Conservation (phyloP, 2,329 filamentous ascomycete species). For the Thyridium curvatum region DNA sequence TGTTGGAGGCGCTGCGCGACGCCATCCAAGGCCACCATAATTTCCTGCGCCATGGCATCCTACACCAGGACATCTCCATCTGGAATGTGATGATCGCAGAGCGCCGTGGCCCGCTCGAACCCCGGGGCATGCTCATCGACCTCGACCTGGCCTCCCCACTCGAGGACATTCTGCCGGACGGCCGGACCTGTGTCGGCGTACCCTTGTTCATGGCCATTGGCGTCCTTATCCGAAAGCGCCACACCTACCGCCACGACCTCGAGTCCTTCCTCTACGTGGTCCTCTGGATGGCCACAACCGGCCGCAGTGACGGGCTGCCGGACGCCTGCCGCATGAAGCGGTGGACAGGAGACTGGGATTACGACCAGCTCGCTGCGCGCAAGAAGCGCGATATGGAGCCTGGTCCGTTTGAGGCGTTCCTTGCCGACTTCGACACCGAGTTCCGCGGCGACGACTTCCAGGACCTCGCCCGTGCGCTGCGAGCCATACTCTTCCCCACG, state of each 20-base stretch:
- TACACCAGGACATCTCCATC: constrained; percentile 28
- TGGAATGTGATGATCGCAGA: constrained; percentile 33
- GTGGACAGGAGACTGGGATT: too few relatives aligned
- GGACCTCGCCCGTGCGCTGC: too few relatives aligned
- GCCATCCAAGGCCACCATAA: constrained; percentile 28
- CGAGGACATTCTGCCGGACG: constrained; percentile 12
- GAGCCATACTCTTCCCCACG: too few relatives aligned
- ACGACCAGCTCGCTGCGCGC: too few relatives aligned
- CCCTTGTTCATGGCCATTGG: constrained; percentile 5
- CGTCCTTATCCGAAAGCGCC: constrained; percentile 1
- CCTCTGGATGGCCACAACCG: background rate
- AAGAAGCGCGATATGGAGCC: too few relatives aligned
- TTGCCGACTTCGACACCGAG: too few relatives aligned
- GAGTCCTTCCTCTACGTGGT: constrained; percentile 8
- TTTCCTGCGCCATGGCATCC: constrained; percentile 23
- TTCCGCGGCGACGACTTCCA: too few relatives aligned
- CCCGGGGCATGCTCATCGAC: constrained; percentile 25
- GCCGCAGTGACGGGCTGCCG: too few relatives aligned
- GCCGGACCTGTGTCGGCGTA: too few relatives aligned
- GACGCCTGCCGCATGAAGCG: too few relatives aligned
- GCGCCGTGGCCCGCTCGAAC: too few relatives aligned
- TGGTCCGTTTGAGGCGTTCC: too few relatives aligned
- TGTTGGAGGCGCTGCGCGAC: constrained; percentile 25
- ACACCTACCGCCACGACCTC: constrained; percentile 19
- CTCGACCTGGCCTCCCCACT: constrained; percentile 27